phyloP scores from a whole-genome alignment of 345 rosid species.

The Bretschneidera sinensis region DNA sequence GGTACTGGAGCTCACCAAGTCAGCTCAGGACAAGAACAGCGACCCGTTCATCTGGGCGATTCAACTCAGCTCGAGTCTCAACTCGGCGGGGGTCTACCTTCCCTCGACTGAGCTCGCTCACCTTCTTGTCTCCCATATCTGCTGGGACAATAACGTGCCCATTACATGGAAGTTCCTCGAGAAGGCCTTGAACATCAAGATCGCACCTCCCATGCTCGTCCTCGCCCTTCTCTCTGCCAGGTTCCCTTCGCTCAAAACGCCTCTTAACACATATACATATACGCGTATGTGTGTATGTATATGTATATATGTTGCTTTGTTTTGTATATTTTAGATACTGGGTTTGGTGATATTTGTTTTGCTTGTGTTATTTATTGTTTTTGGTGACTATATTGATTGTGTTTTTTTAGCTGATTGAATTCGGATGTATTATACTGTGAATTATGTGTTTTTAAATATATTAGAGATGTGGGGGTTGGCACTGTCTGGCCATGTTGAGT shows the following conservation, averaged over 20 bases:
- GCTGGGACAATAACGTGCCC: slow-evolving; percentile 86
- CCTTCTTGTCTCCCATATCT: slow-evolving; percentile 79
- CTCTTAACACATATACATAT: neutral
- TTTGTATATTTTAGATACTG: neutral
- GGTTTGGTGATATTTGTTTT: neutral
- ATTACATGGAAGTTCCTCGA: slow-evolving; percentile 94
- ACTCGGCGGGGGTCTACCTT: slow-evolving; percentile 51
- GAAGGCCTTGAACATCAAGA: slow-evolving; percentile 55
- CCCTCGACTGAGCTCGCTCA: slow-evolving; percentile 77
- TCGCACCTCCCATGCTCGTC: slow-evolving; percentile 76
- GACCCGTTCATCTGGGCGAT: slow-evolving; percentile 79
- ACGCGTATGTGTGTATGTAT: no score
- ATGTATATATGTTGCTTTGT: neutral
- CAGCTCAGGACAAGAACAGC: slow-evolving; percentile 58
- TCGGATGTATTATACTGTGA: no score
- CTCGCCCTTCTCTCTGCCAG: slow-evolving; percentile 82
- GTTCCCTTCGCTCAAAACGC: slow-evolving; percentile 16
- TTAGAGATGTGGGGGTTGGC: no score
- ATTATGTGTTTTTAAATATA: no score
- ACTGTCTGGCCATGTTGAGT: no score
- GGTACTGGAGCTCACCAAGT: slow-evolving; percentile 55
- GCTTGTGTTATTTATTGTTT: no score
- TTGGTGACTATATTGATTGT: neutral
- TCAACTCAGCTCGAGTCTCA: slow-evolving; percentile 53
- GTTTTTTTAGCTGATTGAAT: no score